Percentiles rank a stretch among this genome's conserved stretches.
Conservation (phyloP, 768 basidiomycete genomes). For the Tulasnella sp. region DNA sequence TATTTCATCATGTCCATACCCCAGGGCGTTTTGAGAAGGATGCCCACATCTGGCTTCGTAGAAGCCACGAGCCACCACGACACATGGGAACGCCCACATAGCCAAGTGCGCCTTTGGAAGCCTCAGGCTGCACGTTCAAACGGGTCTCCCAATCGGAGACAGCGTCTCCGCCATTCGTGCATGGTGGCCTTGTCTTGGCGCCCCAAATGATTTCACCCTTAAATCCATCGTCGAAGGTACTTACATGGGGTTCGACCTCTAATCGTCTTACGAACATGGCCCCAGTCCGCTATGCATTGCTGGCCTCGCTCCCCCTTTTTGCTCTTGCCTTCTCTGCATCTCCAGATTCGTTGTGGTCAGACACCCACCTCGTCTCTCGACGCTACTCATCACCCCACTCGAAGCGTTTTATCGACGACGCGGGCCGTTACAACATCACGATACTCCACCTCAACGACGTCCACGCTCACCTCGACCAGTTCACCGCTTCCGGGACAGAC, state of each 20-base stretch:
- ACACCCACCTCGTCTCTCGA: slow-evolving; percentile 17
- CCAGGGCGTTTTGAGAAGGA: not conserved
- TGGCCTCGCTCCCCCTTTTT: not conserved
- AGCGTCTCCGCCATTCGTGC: not conserved
- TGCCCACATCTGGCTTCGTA: not conserved
- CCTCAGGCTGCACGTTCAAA: not conserved
- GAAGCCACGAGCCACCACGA: not conserved
- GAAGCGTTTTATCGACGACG: not conserved
- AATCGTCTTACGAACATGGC: not conserved
- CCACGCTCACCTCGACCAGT: slow-evolving; percentile 27
- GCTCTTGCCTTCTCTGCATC: not conserved
- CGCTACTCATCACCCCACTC: not conserved
- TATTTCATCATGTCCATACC: not conserved
- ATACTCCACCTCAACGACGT: slow-evolving; percentile 37
- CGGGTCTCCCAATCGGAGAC: not conserved
- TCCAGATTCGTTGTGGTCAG: not conserved
- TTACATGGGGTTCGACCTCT: not conserved
- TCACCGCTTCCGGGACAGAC: slow-evolving; percentile 31
- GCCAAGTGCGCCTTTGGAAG: not conserved
- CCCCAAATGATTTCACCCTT: not conserved
- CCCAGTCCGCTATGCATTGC: not conserved
- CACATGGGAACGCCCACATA: not conserved
- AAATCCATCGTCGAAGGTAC: no score
- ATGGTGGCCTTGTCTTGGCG: not conserved
- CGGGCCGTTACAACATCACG: slow-evolving; percentile 25